phyloP scores from a whole-genome alignment of 257 asterid genomes.

The Echium plantagineum region DNA sequence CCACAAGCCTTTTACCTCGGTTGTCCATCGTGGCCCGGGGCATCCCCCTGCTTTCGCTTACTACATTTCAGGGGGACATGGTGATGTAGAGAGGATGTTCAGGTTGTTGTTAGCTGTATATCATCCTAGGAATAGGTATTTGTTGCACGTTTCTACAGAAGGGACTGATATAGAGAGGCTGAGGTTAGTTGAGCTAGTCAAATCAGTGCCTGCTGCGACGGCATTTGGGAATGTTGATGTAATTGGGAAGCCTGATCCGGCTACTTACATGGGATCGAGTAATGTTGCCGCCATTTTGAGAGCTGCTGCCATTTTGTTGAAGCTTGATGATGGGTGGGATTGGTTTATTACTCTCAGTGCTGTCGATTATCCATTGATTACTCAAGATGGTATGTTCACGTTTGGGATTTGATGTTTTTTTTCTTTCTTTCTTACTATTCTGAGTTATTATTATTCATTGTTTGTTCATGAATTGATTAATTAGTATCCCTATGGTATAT shows the following conservation, averaged over 20 bases:
- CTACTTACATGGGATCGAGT: conserved; percentile 84
- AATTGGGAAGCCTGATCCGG: conserved; percentile 92
- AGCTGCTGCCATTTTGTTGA: conserved; percentile 76
- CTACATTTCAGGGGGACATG: conserved; percentile 72
- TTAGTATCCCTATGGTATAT: too few relatives aligned
- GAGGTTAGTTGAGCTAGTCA: conserved; percentile 51
- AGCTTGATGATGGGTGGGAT: conserved; percentile 80
- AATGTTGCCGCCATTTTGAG: conserved; percentile 73
- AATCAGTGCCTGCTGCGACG: conserved; percentile 62
- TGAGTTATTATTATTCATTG: too few relatives aligned
- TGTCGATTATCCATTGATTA: conserved; percentile 76
- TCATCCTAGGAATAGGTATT: conserved; percentile 93
- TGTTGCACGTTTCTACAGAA: conserved; percentile 70
- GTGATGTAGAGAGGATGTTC: conserved; percentile 65
- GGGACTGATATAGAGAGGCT: conserved; percentile 68
- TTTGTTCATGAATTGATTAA: too few relatives aligned
- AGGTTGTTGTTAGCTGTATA: conserved; percentile 81
- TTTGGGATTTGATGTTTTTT: conserved; percentile 1
- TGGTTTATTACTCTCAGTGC: conserved; percentile 94
- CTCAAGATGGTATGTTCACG: conserved; percentile 76
- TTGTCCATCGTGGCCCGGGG: conserved; percentile 59
- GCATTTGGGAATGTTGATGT: conserved; percentile 94
- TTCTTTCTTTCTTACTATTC: too few relatives aligned
- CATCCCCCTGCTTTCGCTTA: conserved; percentile 83
- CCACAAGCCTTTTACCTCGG: conserved; percentile 41